Conservation (phyloP, 2,329 filamentous ascomycete species). For the Trichoderma breve region DNA sequence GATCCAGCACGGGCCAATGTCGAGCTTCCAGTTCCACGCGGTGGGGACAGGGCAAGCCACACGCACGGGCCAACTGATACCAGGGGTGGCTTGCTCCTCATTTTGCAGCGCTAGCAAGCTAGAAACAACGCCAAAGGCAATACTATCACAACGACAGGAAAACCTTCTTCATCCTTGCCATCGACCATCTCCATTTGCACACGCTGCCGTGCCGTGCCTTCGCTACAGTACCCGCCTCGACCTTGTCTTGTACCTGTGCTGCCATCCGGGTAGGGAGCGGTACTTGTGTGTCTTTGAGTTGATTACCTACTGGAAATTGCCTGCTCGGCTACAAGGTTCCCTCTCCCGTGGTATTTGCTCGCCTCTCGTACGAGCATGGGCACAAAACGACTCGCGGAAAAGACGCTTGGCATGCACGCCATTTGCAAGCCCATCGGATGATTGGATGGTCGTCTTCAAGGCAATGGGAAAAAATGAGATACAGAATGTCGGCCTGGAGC, state of each 20-base stretch:
- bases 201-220: constrained; percentile 1
- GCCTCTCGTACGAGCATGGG: not conserved
- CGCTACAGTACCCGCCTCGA: constrained; percentile 1
- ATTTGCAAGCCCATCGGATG: not conserved
- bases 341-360: not conserved
- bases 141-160: constrained; percentile 9
- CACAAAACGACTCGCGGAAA: not conserved
- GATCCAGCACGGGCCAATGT: constrained; percentile 10
- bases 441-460: not conserved
- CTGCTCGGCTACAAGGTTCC: not conserved
- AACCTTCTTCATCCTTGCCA: constrained; percentile 16
- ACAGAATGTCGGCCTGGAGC: not conserved
- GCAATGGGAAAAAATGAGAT: not conserved
- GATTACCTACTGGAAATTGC: not conserved
- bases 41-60: constrained; percentile 10
- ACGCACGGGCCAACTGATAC: constrained; percentile 3
- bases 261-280: not conserved
- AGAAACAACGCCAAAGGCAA: constrained; percentile 3
- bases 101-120: not conserved
- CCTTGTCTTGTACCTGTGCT: not conserved
- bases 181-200: constrained; percentile 5
- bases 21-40: not conserved
- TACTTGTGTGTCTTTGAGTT: not conserved
- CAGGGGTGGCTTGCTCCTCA: constrained; percentile 13
- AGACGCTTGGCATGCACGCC: constrained; percentile 13